phyloP scores from a whole-genome alignment of 1,284 basidiomycete genomes.

The Rugosomyces carneus region DNA sequence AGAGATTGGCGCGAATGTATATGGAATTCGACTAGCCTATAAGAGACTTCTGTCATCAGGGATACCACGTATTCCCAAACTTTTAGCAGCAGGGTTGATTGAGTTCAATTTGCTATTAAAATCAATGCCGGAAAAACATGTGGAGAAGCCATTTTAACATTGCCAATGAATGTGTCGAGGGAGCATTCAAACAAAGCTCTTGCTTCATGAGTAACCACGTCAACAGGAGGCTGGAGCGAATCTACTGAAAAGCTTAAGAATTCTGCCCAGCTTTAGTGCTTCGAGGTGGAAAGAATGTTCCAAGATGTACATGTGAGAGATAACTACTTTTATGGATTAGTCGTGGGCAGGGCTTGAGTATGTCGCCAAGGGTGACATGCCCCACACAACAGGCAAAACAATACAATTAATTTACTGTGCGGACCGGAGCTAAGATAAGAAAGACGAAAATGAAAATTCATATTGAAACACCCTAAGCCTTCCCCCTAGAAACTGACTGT shows the following conservation, averaged over 20 bases:
- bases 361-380: not conserved
- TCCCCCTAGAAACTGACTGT: not conserved
- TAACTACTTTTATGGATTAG: not conserved
- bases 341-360: not conserved
- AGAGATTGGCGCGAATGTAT: not conserved
- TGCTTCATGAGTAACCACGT: not conserved
- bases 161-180: not conserved
- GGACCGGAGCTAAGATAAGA: not conserved
- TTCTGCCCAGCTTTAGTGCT: not conserved
- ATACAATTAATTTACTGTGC: not conserved
- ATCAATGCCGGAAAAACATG: no score
- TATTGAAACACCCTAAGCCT: not conserved
- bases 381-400: not conserved
- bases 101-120: no score
- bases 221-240: not conserved
- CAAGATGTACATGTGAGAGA: not conserved
- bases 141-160: not conserved
- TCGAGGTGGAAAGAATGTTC: not conserved
- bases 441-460: not conserved
- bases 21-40: not conserved
- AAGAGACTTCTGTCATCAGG: not conserved
- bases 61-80: not conserved
- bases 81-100: not conserved
- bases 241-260: not conserved
- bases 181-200: not conserved